Evolutionary conservation across 108 stramenopile species (phyloP).

Genomic region (Nitzschia sp.): DNA sequence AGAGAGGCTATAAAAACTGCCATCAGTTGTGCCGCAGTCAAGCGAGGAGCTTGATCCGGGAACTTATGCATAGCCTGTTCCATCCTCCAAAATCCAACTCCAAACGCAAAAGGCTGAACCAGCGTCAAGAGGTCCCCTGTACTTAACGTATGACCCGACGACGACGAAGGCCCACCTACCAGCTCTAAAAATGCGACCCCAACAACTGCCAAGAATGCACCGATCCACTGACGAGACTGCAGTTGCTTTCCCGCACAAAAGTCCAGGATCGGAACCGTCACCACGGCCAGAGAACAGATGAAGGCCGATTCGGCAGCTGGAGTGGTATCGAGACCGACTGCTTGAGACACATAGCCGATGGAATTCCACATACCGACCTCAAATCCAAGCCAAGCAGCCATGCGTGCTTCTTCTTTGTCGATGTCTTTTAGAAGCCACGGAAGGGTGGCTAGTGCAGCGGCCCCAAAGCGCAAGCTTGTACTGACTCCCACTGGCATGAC

Average conservation of each 20-base stretch:
- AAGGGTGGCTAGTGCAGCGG: conserved; percentile 65
- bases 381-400: conserved; percentile 65
- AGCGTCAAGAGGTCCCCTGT: conserved; percentile 68
- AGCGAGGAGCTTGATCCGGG: conserved; percentile 64
- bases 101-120: conserved; percentile 85
- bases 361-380: conserved; percentile 87
- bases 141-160: conserved; percentile 11
- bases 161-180: conserved; percentile 32
- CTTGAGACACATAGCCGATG: conserved; percentile 89
- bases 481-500: conserved; percentile 57
- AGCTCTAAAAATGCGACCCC: conserved; percentile 87
- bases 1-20: conserved; percentile 67
- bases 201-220: conserved; percentile 70
- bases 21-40: conserved; percentile 84
- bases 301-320: conserved; percentile 86
- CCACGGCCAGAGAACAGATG: conserved; percentile 89
- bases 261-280: conserved; percentile 89
- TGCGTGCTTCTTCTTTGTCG: conserved; percentile 20
- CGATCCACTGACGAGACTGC: conserved; percentile 44
- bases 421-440: conserved; percentile 56
- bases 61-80: conserved; percentile 61
- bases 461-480: conserved; percentile 68
- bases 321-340: conserved; percentile 82
- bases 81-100: conserved; percentile 80
- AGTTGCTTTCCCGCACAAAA: conserved; percentile 57